Percentiles rank a stretch among this genome's conserved stretches.
Evolutionary conservation across 2,329 filamentous ascomycete genomes (phyloP).

Genomic region (Trichoderma gracile): DNA sequence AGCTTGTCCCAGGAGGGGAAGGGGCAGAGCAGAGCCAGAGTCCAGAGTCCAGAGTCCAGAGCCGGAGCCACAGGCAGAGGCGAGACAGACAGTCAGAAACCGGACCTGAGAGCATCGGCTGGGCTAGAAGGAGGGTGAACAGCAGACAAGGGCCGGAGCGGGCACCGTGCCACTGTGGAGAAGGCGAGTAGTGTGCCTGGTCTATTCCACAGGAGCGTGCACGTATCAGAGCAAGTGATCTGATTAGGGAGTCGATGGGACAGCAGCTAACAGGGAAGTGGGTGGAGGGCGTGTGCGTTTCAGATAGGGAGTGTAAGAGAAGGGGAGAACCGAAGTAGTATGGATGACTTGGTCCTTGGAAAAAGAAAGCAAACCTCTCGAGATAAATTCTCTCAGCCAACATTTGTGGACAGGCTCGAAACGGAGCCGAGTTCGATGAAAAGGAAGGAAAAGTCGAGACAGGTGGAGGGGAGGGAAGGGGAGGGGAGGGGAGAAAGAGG

Average conservation of each 20-base stretch:
- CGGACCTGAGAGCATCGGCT: conserved; percentile 22
- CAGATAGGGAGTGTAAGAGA: conserved; percentile 18
- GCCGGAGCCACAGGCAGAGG: conserved; percentile 6
- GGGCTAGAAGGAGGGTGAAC: conserved; percentile 22
- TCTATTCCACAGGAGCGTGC: conserved; percentile 26
- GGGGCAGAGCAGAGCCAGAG: not conserved
- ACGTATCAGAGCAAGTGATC: conserved; percentile 30
- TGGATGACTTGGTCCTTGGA: no score
- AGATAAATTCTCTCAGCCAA: conserved; percentile 14
- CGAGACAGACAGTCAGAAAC: conserved; percentile 25
- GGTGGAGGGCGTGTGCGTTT: conserved; percentile 25
- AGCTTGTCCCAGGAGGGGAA: not conserved
- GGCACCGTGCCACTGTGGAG: conserved; percentile 30
- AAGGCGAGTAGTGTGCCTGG: conserved; percentile 26
- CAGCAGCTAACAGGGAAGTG: conserved; percentile 25
- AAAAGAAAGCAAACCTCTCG: not conserved
- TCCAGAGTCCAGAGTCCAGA: no score
- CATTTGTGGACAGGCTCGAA: conserved; percentile 3
- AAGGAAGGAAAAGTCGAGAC: not conserved
- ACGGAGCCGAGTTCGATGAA: not conserved
- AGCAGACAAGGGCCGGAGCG: conserved; percentile 29
- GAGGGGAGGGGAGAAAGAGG: not conserved
- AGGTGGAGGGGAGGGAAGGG: not conserved
- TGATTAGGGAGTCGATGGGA: conserved; percentile 31
- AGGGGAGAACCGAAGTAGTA: not conserved